phyloP scores from a whole-genome alignment of 495 filamentous ascomycete species.

The Hypoxylon fragiforme region DNA sequence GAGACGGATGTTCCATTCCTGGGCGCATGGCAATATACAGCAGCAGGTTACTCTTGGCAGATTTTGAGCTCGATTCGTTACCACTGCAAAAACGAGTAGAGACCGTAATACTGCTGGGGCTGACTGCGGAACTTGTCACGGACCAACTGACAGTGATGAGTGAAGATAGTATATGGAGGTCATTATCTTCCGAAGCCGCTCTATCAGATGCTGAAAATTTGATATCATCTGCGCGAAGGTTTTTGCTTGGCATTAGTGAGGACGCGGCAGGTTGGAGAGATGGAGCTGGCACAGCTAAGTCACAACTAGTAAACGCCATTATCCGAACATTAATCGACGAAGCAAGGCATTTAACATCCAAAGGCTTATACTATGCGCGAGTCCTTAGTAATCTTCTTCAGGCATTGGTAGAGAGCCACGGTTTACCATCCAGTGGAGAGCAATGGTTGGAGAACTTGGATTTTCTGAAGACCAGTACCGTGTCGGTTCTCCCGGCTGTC shows the following conservation, averaged over 20 bases:
- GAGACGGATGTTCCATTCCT: conserved; percentile 67
- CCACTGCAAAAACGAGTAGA: conserved; percentile 41
- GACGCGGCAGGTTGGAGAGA: conserved; percentile 38
- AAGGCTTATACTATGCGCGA: conserved; percentile 54
- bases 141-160: conserved; percentile 49
- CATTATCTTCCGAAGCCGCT: conserved; percentile 44
- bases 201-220: conserved; percentile 65
- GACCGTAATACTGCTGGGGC: conserved; percentile 43
- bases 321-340: conserved; percentile 43
- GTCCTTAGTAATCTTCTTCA: conserved; percentile 48
- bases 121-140: conserved; percentile 46
- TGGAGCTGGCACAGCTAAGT: conserved; percentile 28
- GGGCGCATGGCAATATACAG: conserved; percentile 74
- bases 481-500: conserved; percentile 51
- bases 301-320: conserved; percentile 39
- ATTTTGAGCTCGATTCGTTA: conserved; percentile 34
- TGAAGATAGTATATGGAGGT: conserved; percentile 42
- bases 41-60: conserved; percentile 53
- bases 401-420: conserved; percentile 41
- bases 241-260: conserved; percentile 55
- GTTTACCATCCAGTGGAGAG: conserved; percentile 44
- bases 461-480: conserved; percentile 43
- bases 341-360: conserved; percentile 36
- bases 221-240: conserved; percentile 57
- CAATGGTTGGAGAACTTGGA: conserved; percentile 45